A percentile compares a stretch with the other conserved stretches of the same genome.
These are phyloP conservation scores for Oryza brachyantha DNA, from an alignment of 176 grass and related monocot genomes.

Conservation along the genomic window DNA sequence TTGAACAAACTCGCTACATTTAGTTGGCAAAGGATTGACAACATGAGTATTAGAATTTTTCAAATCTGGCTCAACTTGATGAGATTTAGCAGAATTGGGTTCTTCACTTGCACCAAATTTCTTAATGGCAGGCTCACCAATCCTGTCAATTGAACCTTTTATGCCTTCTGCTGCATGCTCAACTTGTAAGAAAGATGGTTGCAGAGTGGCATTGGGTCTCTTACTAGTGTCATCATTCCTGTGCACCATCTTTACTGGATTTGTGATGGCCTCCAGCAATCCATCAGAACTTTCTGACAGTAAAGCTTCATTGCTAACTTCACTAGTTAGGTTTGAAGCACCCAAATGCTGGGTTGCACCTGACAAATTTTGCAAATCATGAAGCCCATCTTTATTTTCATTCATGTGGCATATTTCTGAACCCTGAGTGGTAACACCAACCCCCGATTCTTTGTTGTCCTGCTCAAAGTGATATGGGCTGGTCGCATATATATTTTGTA, in stretches of 20 bases:
- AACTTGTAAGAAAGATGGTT: constrained; percentile 45
- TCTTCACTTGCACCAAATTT: constrained; percentile 22
- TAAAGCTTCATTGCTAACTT: constrained; percentile 25
- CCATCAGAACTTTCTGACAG: constrained; percentile 64
- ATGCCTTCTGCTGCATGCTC: constrained; percentile 20
- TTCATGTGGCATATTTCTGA: constrained; percentile 10
- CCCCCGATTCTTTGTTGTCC: constrained; percentile 29
- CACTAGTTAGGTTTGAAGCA: constrained; percentile 16
- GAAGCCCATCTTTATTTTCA: constrained; percentile 31
- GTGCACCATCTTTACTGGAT: constrained; percentile 62
- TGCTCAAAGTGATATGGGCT: constrained; percentile 43
- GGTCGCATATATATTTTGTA: constrained; percentile 35
- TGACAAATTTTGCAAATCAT: constrained; percentile 36
- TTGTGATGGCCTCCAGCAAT: constrained; percentile 84
- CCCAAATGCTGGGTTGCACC: constrained; percentile 8
- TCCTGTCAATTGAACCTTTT: constrained; percentile 28
- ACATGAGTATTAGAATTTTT: constrained; percentile 31
- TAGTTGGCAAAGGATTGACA: constrained; percentile 15
- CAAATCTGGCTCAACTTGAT: constrained; percentile 24
- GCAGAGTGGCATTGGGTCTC: constrained; percentile 7
- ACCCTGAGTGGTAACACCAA: constrained; percentile 19
- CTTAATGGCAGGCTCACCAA: constrained; percentile 10
- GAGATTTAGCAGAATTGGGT: constrained; percentile 16
- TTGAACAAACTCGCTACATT: constrained; percentile 15
- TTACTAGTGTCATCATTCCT: constrained; percentile 33